phyloP scores from a whole-genome alignment of 352 stramenopile species.

The Peronospora tabacina region DNA sequence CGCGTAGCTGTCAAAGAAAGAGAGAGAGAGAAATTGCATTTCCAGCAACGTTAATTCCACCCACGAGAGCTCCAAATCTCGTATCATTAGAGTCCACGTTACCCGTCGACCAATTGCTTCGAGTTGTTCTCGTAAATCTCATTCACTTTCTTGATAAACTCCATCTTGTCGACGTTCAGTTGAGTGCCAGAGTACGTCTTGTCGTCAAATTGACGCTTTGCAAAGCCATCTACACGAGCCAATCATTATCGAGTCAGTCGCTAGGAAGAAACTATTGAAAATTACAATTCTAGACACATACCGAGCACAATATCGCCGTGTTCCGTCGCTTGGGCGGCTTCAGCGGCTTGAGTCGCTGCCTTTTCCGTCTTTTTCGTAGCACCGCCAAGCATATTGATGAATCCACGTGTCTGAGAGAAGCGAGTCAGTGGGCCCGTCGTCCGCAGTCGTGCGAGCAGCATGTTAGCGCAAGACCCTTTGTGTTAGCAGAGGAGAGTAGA shows the following conservation, averaged over 20 bases:
- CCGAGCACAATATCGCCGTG: slow-evolving; percentile 49
- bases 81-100: background rate
- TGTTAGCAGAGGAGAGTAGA: slow-evolving; percentile 5
- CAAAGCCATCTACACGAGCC: slow-evolving; percentile 53
- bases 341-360: slow-evolving; percentile 15
- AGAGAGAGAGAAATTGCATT: no score
- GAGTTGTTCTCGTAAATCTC: slow-evolving; percentile 59
- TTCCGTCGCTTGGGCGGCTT: slow-evolving; percentile 23
- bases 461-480: slow-evolving; percentile 25
- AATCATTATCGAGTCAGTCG: background rate
- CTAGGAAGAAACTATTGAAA: no score
- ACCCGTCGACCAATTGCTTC: slow-evolving; percentile 70
- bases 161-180: slow-evolving; percentile 59
- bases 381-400: slow-evolving; percentile 37
- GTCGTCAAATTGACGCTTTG: slow-evolving; percentile 80
- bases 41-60: no score
- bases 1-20: slow-evolving; percentile 76
- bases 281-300: slow-evolving; percentile 12
- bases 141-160: slow-evolving; percentile 80
- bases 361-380: slow-evolving; percentile 33
- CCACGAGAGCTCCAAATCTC: no score
- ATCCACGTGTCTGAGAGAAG: slow-evolving; percentile 23
- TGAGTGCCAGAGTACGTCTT: slow-evolving; percentile 66
- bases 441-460: slow-evolving; percentile 44
- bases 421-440: slow-evolving; percentile 10